These are phyloP conservation scores for Ophiostoma australiae DNA, from an alignment of 2,329 filamentous ascomycete genomes.

Conservation along the genomic window DNA sequence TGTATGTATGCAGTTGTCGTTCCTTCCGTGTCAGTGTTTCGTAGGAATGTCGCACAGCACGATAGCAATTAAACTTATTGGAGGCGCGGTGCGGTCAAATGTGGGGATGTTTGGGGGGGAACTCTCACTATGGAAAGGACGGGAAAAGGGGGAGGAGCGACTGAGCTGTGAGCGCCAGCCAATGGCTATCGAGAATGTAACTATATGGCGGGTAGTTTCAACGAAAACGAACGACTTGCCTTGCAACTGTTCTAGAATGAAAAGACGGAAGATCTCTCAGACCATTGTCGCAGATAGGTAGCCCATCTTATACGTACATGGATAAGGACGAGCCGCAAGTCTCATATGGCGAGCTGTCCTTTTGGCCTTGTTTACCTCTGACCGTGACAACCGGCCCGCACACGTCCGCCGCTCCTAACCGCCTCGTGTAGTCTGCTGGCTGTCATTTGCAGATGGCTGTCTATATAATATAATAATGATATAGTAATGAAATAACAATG, in stretches of 20 bases:
- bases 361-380: background rate
- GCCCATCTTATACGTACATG: background rate
- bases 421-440: background rate
- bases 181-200: background rate
- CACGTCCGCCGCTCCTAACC: too few species aligned
- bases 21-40: conserved; percentile 2
- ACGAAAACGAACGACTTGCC: background rate
- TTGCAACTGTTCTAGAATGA: background rate
- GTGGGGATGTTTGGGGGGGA: background rate
- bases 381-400: too few species aligned
- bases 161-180: background rate
- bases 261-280: background rate
- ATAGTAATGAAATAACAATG: too few species aligned
- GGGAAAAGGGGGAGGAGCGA: background rate
- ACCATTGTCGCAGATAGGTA: background rate
- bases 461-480: too few species aligned
- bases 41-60: background rate
- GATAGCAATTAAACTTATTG: conserved; percentile 6
- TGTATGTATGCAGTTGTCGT: background rate
- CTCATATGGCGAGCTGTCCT: background rate
- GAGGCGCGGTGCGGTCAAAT: background rate
- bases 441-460: background rate
- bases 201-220: background rate
- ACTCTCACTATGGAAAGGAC: background rate
- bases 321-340: background rate